Evolutionary conservation across 2,329 filamentous ascomycete species (phyloP).

Genomic region (Daldinia sp.): DNA sequence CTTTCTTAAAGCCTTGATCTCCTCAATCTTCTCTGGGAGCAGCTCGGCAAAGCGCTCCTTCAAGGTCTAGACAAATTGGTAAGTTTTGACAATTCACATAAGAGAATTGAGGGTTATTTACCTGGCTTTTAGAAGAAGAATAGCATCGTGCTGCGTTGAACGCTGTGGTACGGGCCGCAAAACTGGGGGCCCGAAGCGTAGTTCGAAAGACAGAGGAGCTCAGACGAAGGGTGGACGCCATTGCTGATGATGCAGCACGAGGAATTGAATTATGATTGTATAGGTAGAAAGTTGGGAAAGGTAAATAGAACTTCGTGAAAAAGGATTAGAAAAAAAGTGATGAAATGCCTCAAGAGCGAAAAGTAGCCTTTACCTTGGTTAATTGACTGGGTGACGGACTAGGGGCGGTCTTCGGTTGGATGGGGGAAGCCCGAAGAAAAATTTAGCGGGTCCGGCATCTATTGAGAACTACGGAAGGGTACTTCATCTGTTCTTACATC

Average conservation of each 20-base stretch:
- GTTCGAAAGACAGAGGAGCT: constrained; percentile 85
- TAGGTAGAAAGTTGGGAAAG: constrained; percentile 12
- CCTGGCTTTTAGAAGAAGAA: constrained; percentile 86
- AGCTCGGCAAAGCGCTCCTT: constrained; percentile 99
- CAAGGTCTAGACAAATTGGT: constrained; percentile 73
- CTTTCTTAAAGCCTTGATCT: constrained; percentile 99
- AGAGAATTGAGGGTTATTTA: constrained; percentile 57
- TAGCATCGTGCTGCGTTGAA: constrained; percentile 91
- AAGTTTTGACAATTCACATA: constrained; percentile 41
- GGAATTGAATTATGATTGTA: constrained; percentile 30
- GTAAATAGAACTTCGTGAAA: constrained; percentile 27
- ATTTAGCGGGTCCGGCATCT: constrained; percentile 41
- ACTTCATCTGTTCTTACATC: constrained; percentile 20
- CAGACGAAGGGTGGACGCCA: constrained; percentile 87
- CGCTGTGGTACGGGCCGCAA: constrained; percentile 76
- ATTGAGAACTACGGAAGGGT: constrained; percentile 27
- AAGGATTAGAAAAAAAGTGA: constrained; percentile 21
- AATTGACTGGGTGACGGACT: constrained; percentile 36
- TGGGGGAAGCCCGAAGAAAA: constrained; percentile 39
- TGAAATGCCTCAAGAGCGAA: constrained; percentile 42
- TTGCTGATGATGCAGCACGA: constrained; percentile 59
- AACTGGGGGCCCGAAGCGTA: constrained; percentile 74
- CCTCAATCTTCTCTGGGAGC: constrained; percentile 95
- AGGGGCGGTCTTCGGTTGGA: constrained; percentile 44
- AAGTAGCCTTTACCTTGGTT: constrained; percentile 38